Base-by-base conservation (phyloP, 176 grass and related monocot genomes). In the Aegilops sharonensis region DNA sequence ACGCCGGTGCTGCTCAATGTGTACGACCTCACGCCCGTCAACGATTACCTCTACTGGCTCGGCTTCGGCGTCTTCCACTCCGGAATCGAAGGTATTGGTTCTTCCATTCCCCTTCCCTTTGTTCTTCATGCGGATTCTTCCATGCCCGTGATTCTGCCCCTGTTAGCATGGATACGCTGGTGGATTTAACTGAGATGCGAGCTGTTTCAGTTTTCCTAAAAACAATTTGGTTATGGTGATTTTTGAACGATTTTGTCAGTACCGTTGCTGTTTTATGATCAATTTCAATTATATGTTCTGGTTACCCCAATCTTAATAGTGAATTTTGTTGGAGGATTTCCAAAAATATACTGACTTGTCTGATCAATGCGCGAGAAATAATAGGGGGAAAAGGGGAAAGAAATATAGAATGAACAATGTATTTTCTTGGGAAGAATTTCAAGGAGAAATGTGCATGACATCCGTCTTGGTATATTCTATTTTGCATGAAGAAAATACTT, bases 31-130 rank as follows among this genome's bases (percentile, higher is more conserved):
- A 91, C 91, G 35, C 86, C 88, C 77, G 87, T 86, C 20, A 95
- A 95, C 84, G 81, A 95, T 73, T 95, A 92, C 72, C 84, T 95
- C 52, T 95, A 95, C 68, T 89, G 89, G 88, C 42, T 92, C 64
- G 93, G 93, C 71, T 86, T 95, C 72, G 93, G 93, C 17, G 74
- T 95, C 77, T 95, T 92, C 88, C 93, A 95, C 73, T 95, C 93
- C 25, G 93, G 93, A 62, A 95, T 95, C 81, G 91, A 95, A 95
- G 93, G 93, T 91, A 47, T 11, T 8, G 3, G 13, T 20, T 20
- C 48, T 0, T 56, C 57, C 17, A 36, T 6, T 11, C 4, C 7
- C 54, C 43, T 56, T 2, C 11, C 12, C 29, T 47, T 47, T 73
- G 8, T 4, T 29, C 10, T 27, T 21, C 9, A 37, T 12, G 34